A percentile compares a stretch with the other conserved stretches of the same genome.
Evolutionary conservation across 1,284 basidiomycete genomes (phyloP).

Genomic region (Puccinia horiana): DNA sequence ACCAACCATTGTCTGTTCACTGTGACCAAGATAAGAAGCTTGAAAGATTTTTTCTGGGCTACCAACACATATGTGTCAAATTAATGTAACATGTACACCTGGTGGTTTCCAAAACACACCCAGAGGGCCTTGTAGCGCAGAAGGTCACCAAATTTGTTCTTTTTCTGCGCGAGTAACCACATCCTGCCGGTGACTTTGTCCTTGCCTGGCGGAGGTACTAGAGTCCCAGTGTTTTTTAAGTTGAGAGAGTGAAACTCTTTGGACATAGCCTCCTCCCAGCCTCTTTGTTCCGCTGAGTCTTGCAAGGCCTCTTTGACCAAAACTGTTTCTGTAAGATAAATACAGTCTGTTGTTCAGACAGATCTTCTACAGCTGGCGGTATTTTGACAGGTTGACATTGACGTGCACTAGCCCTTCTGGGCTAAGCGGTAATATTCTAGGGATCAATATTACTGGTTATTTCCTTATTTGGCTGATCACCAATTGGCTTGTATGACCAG

Average conservation of each 20-base stretch:
- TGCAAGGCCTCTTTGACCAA: not conserved
- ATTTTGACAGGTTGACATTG: no score
- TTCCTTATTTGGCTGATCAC: no score
- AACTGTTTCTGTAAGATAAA: no score
- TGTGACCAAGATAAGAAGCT: not conserved
- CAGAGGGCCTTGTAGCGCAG: not conserved
- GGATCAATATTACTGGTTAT: no score
- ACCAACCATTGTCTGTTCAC: not conserved
- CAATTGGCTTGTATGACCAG: no score
- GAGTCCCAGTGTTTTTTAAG: not conserved
- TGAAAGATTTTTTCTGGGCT: not conserved
- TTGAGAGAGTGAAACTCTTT: not conserved
- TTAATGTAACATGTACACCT: not conserved
- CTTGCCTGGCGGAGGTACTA: not conserved
- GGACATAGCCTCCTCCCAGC: not conserved
- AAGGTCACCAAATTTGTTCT: not conserved
- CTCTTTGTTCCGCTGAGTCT: not conserved
- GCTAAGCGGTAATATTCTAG: no score
- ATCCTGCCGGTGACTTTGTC: not conserved
- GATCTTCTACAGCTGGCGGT: no score
- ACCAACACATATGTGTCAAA: not conserved
- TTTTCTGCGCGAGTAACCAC: not conserved
- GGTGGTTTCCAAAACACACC: constrained; percentile 15
- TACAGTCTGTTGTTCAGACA: no score
- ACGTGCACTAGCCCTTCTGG: no score